Percentiles rank a stretch among this genome's conserved stretches.
phyloP scores from a whole-genome alignment of 2,329 filamentous ascomycete species.

The Penicillium sp. region DNA sequence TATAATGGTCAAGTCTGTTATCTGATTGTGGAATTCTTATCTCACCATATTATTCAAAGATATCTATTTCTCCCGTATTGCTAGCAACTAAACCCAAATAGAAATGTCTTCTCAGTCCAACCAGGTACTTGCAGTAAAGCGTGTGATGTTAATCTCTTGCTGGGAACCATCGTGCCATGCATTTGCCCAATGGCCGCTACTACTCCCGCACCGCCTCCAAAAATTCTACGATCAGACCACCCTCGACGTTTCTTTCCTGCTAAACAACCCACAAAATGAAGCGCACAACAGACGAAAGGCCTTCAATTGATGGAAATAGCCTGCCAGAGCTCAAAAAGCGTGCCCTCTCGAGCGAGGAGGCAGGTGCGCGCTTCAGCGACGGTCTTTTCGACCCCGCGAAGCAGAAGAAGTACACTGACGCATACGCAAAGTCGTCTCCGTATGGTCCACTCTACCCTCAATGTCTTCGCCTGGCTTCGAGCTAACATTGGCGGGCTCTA shows the following conservation, averaged over 20 bases:
- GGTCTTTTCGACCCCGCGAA: conserved; percentile 47
- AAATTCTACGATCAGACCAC: conserved; percentile 23
- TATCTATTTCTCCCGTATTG: no score
- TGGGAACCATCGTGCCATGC: not conserved
- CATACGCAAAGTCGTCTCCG: conserved; percentile 47
- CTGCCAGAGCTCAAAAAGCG: conserved; percentile 43
- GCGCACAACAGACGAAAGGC: conserved; percentile 43
- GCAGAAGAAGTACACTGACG: conserved; percentile 46
- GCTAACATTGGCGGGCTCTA: conserved; percentile 28
- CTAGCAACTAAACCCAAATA: no score
- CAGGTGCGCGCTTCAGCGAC: conserved; percentile 45
- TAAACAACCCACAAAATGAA: conserved; percentile 40
- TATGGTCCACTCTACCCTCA: conserved; percentile 29
- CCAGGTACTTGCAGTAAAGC: no score
- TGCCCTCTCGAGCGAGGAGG: conserved; percentile 41
- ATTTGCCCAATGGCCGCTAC: not conserved
- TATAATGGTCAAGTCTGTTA: no score
- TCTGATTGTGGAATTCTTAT: no score
- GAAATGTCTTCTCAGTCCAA: no score
- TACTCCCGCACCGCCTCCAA: conserved; percentile 22
- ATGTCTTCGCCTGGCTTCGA: not conserved
- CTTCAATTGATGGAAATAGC: conserved; percentile 34
- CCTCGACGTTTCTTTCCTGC: not conserved
- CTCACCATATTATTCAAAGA: no score
- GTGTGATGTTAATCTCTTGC: no score